phyloP scores from a whole-genome alignment of 305 asterid genomes.

The Fraxinus baroniana region DNA sequence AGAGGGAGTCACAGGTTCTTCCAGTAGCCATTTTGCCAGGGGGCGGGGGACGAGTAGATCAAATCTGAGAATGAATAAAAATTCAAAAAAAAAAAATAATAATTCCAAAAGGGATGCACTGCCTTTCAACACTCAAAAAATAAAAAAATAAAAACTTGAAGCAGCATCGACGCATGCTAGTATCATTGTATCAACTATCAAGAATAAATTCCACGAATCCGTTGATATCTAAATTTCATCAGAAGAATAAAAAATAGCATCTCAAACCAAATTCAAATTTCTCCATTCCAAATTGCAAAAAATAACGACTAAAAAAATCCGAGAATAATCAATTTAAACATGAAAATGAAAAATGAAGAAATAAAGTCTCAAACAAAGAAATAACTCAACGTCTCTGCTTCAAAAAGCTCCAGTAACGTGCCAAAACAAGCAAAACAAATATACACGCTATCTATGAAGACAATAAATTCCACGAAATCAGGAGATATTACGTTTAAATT shows the following conservation, averaged over 20 bases:
- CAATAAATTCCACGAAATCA: neutral
- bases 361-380: neutral
- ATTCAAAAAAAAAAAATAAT: no score
- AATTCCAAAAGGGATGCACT: no score
- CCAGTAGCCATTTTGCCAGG: no score
- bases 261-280: neutral
- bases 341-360: neutral
- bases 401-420: neutral
- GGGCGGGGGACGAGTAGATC: no score
- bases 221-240: conserved; percentile 1
- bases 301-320: neutral
- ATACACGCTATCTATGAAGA: neutral
- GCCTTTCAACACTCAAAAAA: no score
- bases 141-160: no score
- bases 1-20: no score
- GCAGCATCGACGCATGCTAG: neutral
- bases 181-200: neutral
- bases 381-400: neutral
- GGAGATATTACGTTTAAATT: neutral
- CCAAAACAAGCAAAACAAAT: neutral
- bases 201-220: neutral
- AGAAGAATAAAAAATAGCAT: neutral
- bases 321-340: neutral
- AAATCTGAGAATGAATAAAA: no score
- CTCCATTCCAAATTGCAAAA: neutral